Evolutionary conservation across 2,329 filamentous ascomycete species (phyloP), one percentile per base, ranked within the genome.

Genomic region (Diaporthe amygdali): DNA sequence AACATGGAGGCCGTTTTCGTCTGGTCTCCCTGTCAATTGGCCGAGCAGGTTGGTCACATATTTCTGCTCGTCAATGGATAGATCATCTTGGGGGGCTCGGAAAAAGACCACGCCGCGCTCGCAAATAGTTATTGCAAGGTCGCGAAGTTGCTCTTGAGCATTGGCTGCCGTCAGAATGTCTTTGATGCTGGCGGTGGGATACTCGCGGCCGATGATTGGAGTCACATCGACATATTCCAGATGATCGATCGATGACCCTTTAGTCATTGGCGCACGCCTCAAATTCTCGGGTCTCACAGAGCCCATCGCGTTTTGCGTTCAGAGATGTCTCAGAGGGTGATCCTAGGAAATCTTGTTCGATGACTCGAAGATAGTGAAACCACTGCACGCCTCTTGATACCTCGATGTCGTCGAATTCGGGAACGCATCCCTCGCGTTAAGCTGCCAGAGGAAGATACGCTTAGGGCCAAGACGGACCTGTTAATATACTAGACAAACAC

Each of bases 51-150:
- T 75, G n/a, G 77, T 80, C 49, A 79, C 75, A 54, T 77, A 68
- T 70, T 80, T 80, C 67, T 80, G 79, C 71, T 79, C 77, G 27
- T 78, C 78, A 49, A 79, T 69, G 14, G 76, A 76, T 22, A 80
- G 77, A 32, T 79, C 77, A 59, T 79, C 77, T 61, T 80, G 78
- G 6, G 77, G 73, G 1, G 74, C 74, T 22, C 77, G 75, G 73
- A 80, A 79, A 71, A 80, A 79, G 55, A 76, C 77, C 17, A 80
- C 79, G 7, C 78, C 79, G 1, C 78, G 77, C 72, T 80, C 78
- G 68, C 78, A 79, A 72, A 80, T 79, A 10, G 77, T 80, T 41
- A 80, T 79, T n/a, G 78, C 79, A 25, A 80, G 76, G 55, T 80
- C 79, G 41, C 78, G 77, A 52, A 80, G 68, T 69, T 80, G 78